Conservation (phyloP, 1,139 yeast species). For the Candida sanyaensis region DNA sequence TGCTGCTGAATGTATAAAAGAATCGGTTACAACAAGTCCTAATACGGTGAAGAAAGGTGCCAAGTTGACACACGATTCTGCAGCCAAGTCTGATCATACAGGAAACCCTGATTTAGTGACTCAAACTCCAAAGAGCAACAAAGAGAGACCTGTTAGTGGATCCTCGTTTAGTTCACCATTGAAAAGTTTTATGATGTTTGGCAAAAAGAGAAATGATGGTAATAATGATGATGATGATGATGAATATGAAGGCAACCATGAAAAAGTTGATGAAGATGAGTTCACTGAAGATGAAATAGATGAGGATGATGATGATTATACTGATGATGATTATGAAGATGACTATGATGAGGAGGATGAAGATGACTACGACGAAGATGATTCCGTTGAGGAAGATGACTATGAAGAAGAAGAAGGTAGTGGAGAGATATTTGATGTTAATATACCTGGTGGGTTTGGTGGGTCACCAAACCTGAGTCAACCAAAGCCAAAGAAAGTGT, state of each 20-base stretch:
- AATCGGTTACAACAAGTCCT: conserved; percentile 1
- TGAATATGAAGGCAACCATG: conserved; percentile 13
- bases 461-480: too few species aligned
- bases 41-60: conserved; percentile 18
- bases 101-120: conserved; percentile 26
- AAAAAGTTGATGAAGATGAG: conserved; percentile 15
- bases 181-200: conserved; percentile 44
- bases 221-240: conserved; percentile 18
- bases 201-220: conserved; percentile 20
- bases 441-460: background rate
- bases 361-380: conserved; percentile 30
- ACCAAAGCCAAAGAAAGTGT: background rate
- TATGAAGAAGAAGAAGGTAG: conserved; percentile 26
- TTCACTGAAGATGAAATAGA: conserved; percentile 16
- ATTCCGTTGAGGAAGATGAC: conserved; percentile 31
- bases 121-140: conserved; percentile 1
- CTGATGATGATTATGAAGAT: conserved; percentile 20
- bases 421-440: conserved; percentile 15
- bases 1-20: conserved; percentile 5
- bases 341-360: conserved; percentile 20
- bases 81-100: conserved; percentile 19
- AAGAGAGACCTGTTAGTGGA: conserved; percentile 37
- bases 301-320: conserved; percentile 18
- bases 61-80: conserved; percentile 8
- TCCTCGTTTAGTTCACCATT: conserved; percentile 46